Evolutionary conservation across 1,139 yeast genomes (phyloP), one percentile per base, ranked within the genome.

Genomic region (Sugiyamaella pinicola): DNA sequence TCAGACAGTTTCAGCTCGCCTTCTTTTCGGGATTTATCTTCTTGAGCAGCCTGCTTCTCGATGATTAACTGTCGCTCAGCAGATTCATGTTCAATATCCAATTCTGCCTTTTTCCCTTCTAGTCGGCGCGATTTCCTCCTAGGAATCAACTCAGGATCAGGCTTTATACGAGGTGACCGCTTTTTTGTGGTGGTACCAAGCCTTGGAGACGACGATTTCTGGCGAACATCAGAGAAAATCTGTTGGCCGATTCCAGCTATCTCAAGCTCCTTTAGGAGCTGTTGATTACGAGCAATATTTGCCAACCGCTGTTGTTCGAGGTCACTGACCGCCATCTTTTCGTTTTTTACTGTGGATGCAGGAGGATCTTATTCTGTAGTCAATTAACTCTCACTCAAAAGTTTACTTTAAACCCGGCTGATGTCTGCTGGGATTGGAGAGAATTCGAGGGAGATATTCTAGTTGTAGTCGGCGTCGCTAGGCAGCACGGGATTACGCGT

Each of bases 1-100:
- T 67, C 68, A 17, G 62, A 57, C 15, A 70, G 63, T 54, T 69
- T 60, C 52, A 68, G 58, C 47, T 70, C 74, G 18, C 73, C 74
- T 39, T 68, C 71, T 21, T 58, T 55, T 22, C 66, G 57, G 47
- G 55, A 66, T 47, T 53, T 57, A 24, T 59, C 66, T 47, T 47
- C 56, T 39, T 60, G 61, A 17, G 55, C 57, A 38, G 52, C 55
- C 28, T 51, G 55, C 40, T 59, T 56, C 72, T 77, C 55, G 64
- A 64, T 3, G 77, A 71, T 10, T 74, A 67, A 9, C 70, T 49
- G 50, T 51, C 56, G 56, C 49, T 43, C 54, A 42, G 58, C 55
- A 28, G 60, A 29, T 42, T 58, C 58, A 12, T 46, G 40, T 42
- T 54, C 53, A 15, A 53, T 48, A 17, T 62, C 62, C 9, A 56